Evolutionary conservation across 805 yeast genomes (phyloP), one percentile per base, ranked within the genome.

Genomic region (Metschnikowia lochheadii): DNA sequence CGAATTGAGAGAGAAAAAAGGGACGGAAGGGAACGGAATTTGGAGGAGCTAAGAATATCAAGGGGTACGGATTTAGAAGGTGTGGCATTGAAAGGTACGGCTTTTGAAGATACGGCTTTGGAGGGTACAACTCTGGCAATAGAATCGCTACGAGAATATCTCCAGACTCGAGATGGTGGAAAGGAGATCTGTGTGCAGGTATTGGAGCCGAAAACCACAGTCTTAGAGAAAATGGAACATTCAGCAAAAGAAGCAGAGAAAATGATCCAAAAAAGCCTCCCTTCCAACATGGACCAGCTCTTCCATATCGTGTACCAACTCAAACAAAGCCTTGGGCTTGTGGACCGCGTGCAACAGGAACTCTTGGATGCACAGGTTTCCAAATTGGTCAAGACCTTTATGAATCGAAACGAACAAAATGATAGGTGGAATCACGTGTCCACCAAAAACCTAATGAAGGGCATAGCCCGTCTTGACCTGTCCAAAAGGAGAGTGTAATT

Each of bases 271-370:
- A 48, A 43, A 11, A 49, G 58, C 26, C 51, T 71, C 23, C 69
- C 64, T 45, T 34, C 58, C 1, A 57, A 66, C 6, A 58, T 78
- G 11, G 82, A 78, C 49, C 65, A 64, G 49, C 59, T 78, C 41
- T 68, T 65, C 54, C 60, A 64, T 45, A 56, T 64, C 38, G 62
- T 68, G 43, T 65, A 69, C 56, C 62, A 61, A 49, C 48, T 73
- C 46, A 52, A 55, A 26, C 62, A 60, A 49, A 58, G 67, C 10
- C 55, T 56, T 14, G 63, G 63, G 20, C 46, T 70, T 17, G 62
- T 63, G 6, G 62, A 52, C 18, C 46, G 31, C 33, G 37, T 53
- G 4, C 50, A 51, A 6, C 38, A 35, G 3, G 49, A 46, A 13
- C 34, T 45, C 40, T 40, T 56, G 32, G 33, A 49, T 21, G 46